Evolutionary conservation across 2,329 filamentous ascomycete species (phyloP), one percentile per base, ranked within the genome.

Genomic region (Penicillium sumatraense): DNA sequence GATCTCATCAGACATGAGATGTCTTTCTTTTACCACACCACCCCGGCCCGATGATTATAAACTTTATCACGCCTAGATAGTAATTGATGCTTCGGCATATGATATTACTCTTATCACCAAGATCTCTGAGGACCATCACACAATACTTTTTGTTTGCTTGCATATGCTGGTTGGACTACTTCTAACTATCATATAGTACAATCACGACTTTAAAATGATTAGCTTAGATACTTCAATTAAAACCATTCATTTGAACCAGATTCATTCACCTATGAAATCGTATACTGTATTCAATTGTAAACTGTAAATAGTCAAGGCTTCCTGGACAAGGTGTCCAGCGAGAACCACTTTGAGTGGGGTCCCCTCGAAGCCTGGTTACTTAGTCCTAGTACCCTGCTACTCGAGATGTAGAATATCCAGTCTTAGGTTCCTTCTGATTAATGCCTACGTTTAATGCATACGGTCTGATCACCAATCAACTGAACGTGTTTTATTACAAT

Each of bases 31-130:
- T 5, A 14, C 27, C 36, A 3, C 3, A n/a, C 35, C 16, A 35
- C 51, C 58, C 68, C 67, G 61, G 75, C 81, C 81, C 84, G 68
- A 86, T 86, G 86, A 89, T 87, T 86, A 88, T 72, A 87, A 81
- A 69, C 69, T 70, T 77, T 74, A 80, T 70, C 70, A 68, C 75
- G 80, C 81, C 81, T 88, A 88, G 86, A 88, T 86, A 86, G 84
- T 86, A 86, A 75, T 78, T 86, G 84, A 87, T 77, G 75, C 80
- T 76, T 80, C 67, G 78, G 79, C 77, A 65, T 79, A 38, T 86
- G 84, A 86, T 80, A 77, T 80, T 78, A 69, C 69, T 71, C 73
- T 79, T 73, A 80, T 81, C 83, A 87, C 84, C 84, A 87, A 87
- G 84, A 87, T 87, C 84, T 83, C 84, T 86, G 84, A 87, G 83